Percentiles rank a stretch among this genome's conserved stretches.
phyloP scores from a whole-genome alignment of 257 asterid species.

The Gentiana macrophylla region DNA sequence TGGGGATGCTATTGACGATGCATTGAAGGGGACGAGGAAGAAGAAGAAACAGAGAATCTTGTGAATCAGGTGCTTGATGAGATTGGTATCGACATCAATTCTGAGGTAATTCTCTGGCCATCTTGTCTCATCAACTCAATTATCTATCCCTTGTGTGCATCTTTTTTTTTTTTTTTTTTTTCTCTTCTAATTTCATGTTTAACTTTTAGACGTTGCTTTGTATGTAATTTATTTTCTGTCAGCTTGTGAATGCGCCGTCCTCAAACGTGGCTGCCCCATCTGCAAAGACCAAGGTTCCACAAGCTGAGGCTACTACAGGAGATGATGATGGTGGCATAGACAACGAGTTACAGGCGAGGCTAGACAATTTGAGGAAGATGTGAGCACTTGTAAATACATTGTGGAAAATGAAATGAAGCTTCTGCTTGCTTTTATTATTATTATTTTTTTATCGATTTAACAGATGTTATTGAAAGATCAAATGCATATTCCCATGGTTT shows the following conservation, averaged over 20 bases:
- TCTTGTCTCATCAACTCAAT: not conserved
- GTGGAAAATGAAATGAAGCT: too few species aligned
- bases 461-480: too few species aligned
- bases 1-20: not conserved
- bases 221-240: slow-evolving; percentile 2
- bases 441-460: too few species aligned
- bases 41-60: not conserved
- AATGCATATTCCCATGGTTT: too few species aligned
- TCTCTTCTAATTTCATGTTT: not conserved
- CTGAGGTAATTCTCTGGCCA: slow-evolving; percentile 19
- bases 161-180: not conserved
- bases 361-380: slow-evolving; percentile 94
- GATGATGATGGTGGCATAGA: slow-evolving; percentile 83
- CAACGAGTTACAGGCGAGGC: slow-evolving; percentile 94
- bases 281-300: slow-evolving; percentile 69
- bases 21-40: slow-evolving; percentile 2
- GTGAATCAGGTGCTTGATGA: not conserved
- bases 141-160: not conserved
- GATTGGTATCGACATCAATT: slow-evolving; percentile 1
- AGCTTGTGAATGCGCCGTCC: slow-evolving; percentile 95
- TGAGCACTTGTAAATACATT: slow-evolving; percentile 11
- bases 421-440: too few species aligned
- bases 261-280: slow-evolving; percentile 80
- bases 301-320: slow-evolving; percentile 74
- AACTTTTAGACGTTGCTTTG: not conserved